Base-by-base conservation (phyloP, 805 yeast species). In the Maudiozyma turicensis region DNA sequence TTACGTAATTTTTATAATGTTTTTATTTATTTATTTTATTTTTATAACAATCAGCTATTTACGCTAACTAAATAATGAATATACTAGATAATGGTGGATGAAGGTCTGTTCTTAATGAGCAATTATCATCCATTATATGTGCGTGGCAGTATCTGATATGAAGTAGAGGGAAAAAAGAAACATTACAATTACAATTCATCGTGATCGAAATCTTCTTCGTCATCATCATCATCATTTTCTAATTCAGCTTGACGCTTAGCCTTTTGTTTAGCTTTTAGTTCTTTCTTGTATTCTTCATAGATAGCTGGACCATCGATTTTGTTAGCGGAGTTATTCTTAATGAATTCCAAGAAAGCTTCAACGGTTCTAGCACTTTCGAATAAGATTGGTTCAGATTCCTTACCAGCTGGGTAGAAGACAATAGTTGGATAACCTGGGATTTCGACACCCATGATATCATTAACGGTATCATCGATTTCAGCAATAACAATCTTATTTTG, bases 401-500 rank as follows among this genome's bases (percentile, higher is more conserved):
- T 79, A 54, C 86, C 85, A 54, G 96, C 98, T 62, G 96, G 96
- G 76, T 82, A 93, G 51, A 91, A 76, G 65, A 86, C 75, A 58
- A 93, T 73, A 50, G 98, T 91, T 71, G 99, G 99, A 78, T 86
- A 93, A 49, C 98, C 97, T 54, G 78, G 72, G 59, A 93, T 82
- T 44, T 79, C 81, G 54, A 86, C 84, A 50, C 80, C 83, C 28
- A 46, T 52, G 53, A 91, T 87, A 67, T 93, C 99, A 67, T 93
- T 93, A 58, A 73, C 74, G 52, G 96, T 85, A 66, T 90, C 95
- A 71, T 93, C 97, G 50, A 93, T 69, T 69, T 91, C 81, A 57
- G 96, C 96, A 61, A 93, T 72, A 42, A 82, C 66, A 50, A 91
- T 85, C 63, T 80, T 73, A 44, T 70, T 69, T 43, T 70, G 65